These are phyloP conservation scores for Lyophyllum decastes DNA, from an alignment of 768 basidiomycete species.

Conservation along the genomic window DNA sequence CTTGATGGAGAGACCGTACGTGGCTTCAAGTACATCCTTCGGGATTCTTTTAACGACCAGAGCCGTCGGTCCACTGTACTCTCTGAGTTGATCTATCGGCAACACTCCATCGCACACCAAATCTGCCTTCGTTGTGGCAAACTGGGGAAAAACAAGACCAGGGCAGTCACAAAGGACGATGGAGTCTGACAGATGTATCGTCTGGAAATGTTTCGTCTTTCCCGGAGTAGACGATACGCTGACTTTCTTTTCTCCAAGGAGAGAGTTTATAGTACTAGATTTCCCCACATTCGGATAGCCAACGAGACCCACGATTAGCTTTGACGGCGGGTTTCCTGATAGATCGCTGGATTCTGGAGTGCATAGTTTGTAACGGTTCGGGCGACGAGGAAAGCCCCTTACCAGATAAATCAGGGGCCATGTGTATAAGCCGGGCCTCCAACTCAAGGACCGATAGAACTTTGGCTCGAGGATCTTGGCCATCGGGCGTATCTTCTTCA, in stretches of 20 bases:
- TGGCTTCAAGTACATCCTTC: conserved; percentile 81
- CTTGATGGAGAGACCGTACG: conserved; percentile 83
- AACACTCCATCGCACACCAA: conserved; percentile 95
- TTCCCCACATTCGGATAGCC: conserved; percentile 99
- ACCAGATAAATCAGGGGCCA: conserved; percentile 75
- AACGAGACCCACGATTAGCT: conserved; percentile 85
- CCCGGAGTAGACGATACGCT: conserved; percentile 98
- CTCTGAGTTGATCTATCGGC: conserved; percentile 96
- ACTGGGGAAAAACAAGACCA: conserved; percentile 97
- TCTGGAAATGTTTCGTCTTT: conserved; percentile 99
- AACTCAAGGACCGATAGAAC: conserved; percentile 87
- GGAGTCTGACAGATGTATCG: conserved; percentile 86
- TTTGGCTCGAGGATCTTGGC: conserved; percentile 64
- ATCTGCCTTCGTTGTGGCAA: conserved; percentile 95
- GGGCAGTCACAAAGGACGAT: conserved; percentile 96
- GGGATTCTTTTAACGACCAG: conserved; percentile 81
- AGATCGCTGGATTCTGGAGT: conserved; percentile 61
- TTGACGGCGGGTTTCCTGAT: conserved; percentile 57
- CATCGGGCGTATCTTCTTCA: conserved; percentile 54
- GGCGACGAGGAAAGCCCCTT: conserved; percentile 15
- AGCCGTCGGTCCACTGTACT: conserved; percentile 83
- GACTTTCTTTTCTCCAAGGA: conserved; percentile 95
- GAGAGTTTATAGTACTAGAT: conserved; percentile 95
- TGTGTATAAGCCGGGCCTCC: conserved; percentile 74
- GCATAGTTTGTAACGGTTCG: conserved; percentile 1